Base-by-base conservation (phyloP, 495 filamentous ascomycete species). In the Pseudoneurospora amorphoporcata region DNA sequence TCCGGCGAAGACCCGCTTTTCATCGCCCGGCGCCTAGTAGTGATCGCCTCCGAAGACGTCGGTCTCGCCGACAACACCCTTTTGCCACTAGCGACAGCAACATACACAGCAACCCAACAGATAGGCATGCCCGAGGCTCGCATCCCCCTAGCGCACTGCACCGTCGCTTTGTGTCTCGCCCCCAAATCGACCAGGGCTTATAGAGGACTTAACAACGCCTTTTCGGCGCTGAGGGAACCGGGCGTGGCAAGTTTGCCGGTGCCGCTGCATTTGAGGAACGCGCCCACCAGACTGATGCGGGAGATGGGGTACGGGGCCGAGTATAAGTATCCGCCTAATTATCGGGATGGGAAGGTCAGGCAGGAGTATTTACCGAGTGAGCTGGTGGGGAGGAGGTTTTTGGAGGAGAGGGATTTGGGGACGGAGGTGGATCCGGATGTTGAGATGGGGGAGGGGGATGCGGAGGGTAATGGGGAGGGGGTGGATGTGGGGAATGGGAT, bases 271-370 rank as follows among this genome's bases (percentile, higher is more conserved):
- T 81, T 99, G 69, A 82, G 95, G 58, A 98, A 98, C 80, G 95
- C 95, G 9, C 94, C 94, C 2, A 98, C 95, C 8, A 87, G 88
- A 76, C 77, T 98, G 75, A 96, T 99, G 95, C 92, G 92, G 75
- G 95, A 98, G 77, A 81, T 98, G 68, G 94, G 93, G 2, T 94
- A 93, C 75, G 95, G 95, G 10, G 90, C 86, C 69, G 93, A 92
- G 79, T 99, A 99, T 79, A 99, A 99, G 78, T 99, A 99, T 80
- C 96, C 96, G 76, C 95, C 95, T 1, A 90, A 94, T 76, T 99
- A 92, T 77, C 81, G 85, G 75, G 89, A 94, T 73, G 95, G 95
- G n/a, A 88, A 84, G 76, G 94, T 98, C 19, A 86, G 84, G 76
- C 95, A 99, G 81, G 92, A 95, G 68, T 99, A 99, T 83, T 80